These are phyloP conservation scores for Plectosphaerella cucumerina DNA, from an alignment of 2,329 filamentous ascomycete genomes.

Conservation along the genomic window DNA sequence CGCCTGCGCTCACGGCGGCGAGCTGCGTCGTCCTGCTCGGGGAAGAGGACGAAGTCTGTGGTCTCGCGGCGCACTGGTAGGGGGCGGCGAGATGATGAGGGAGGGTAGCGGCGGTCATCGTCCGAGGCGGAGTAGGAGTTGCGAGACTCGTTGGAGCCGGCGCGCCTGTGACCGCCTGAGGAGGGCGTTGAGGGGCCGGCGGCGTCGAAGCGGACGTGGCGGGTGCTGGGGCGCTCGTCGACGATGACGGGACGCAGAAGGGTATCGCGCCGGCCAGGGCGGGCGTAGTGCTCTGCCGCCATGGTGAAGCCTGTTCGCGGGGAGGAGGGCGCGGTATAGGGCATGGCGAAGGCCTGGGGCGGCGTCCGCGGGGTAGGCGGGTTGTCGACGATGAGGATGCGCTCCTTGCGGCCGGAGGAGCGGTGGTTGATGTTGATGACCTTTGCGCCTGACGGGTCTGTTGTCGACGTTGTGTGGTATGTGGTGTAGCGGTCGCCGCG, in stretches of 20 bases:
- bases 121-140: conserved; percentile 22
- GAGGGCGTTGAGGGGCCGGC: conserved; percentile 12
- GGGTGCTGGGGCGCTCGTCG: conserved; percentile 4
- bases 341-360: conserved; percentile 33
- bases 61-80: conserved; percentile 15
- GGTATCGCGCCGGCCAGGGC: conserved; percentile 14
- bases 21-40: conserved; percentile 6
- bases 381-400: conserved; percentile 39
- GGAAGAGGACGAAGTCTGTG: conserved; percentile 1
- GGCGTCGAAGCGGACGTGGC: conserved; percentile 34
- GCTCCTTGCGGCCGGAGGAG: conserved; percentile 31
- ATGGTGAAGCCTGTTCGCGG: conserved; percentile 15
- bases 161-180: conserved; percentile 25
- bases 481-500: neutral
- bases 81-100: neutral
- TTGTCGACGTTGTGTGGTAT: conserved; percentile 7
- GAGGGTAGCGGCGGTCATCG: conserved; percentile 16
- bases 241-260: conserved; percentile 17
- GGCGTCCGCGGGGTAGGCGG: conserved; percentile 42
- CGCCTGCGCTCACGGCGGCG: conserved; percentile 14
- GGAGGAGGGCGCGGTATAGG: conserved; percentile 38
- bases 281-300: conserved; percentile 8
- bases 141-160: conserved; percentile 29
- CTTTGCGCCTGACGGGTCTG: conserved; percentile 19
- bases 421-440: conserved; percentile 10